Evolutionary conservation across 257 asterid species (phyloP).

Genomic region (Solanum gandarillasii): DNA sequence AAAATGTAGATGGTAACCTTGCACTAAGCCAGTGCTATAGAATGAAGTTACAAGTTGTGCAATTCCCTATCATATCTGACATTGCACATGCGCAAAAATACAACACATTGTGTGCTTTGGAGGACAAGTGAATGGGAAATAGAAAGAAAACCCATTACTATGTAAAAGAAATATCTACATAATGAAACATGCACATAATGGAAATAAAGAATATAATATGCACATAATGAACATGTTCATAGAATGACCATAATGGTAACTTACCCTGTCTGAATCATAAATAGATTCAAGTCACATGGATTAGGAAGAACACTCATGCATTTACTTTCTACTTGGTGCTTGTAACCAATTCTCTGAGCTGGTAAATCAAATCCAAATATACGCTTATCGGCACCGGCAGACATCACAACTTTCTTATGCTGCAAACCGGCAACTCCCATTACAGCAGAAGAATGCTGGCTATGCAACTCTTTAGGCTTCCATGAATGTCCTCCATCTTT

Average conservation of each 20-base stretch:
- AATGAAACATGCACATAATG: not conserved
- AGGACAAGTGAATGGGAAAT: not conserved
- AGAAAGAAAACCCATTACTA: not conserved
- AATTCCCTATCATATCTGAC: not conserved
- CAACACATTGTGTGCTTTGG: not conserved
- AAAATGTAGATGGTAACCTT: not conserved
- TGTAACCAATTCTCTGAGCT: conserved; percentile 48
- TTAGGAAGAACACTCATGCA: conserved; percentile 92
- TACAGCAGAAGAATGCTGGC: conserved; percentile 75
- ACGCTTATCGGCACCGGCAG: conserved; percentile 82
- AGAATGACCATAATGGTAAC: not conserved
- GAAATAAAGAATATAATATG: not conserved
- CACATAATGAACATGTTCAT: not conserved
- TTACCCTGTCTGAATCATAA: conserved; percentile 95
- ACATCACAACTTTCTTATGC: conserved; percentile 61
- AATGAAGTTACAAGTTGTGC: not conserved
- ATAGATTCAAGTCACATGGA: conserved; percentile 84
- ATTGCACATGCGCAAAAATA: not conserved
- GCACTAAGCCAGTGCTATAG: not conserved
- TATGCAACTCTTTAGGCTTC: conserved; percentile 58
- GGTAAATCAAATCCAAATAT: conserved; percentile 51
- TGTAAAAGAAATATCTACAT: not conserved
- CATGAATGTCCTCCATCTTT: conserved; percentile 51
- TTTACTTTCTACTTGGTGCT: conserved; percentile 70
- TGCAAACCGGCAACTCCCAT: conserved; percentile 91